phyloP scores from a whole-genome alignment of 2,329 filamentous ascomycete genomes.

The Neonectria ditissima region DNA sequence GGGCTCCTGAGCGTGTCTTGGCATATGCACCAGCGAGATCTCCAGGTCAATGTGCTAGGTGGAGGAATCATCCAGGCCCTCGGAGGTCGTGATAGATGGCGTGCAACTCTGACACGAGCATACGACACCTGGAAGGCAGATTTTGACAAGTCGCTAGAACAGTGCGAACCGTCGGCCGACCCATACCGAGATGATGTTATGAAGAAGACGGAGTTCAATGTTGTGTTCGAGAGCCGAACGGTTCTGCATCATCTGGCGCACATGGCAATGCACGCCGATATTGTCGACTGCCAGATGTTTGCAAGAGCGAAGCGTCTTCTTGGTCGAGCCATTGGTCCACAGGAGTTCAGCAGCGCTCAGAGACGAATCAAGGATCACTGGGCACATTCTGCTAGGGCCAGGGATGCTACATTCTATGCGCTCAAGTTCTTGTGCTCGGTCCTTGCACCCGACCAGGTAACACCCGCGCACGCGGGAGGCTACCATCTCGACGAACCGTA shows the following conservation, averaged over 20 bases:
- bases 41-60: constrained; percentile 88
- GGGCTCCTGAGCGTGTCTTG: constrained; percentile 93
- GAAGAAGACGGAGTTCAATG: constrained; percentile 72
- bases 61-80: constrained; percentile 79
- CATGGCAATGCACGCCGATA: constrained; percentile 97
- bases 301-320: constrained; percentile 87
- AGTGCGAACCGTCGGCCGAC: constrained; percentile 63
- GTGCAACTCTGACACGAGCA: constrained; percentile 83
- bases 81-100: constrained; percentile 92
- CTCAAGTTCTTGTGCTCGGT: constrained; percentile 90
- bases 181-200: constrained; percentile 66
- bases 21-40: constrained; percentile 97
- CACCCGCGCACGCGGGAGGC: constrained; percentile 52
- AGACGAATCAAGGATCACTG: constrained; percentile 88
- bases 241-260: constrained; percentile 94
- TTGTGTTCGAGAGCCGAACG: constrained; percentile 86
- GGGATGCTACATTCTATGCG: constrained; percentile 93
- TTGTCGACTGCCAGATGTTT: constrained; percentile 97
- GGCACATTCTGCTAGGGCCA: constrained; percentile 88
- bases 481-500: constrained; percentile 68
- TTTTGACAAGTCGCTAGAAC: constrained; percentile 85
- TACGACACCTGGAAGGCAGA: constrained; percentile 96
- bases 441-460: constrained; percentile 66
- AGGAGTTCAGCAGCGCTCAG: constrained; percentile 83
- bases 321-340: constrained; percentile 83